Conservation (phyloP, 2,329 filamentous ascomycete species). For the Hymenotorrendiella dingleyae region DNA sequence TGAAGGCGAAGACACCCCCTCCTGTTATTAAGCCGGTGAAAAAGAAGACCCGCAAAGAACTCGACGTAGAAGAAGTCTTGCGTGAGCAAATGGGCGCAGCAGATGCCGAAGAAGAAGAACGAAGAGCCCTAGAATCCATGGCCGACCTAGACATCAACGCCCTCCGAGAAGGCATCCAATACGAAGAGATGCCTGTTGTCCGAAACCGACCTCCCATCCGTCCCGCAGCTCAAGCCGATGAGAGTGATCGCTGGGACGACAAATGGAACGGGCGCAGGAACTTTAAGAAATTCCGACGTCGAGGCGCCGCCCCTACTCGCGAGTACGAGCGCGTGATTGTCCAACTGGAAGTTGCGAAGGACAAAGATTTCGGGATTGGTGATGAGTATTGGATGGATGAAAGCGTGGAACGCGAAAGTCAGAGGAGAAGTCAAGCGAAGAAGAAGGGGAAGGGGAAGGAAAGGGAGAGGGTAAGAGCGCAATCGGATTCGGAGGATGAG, state of each 20-base stretch:
- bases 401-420: constrained; percentile 30
- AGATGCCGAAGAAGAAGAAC: constrained; percentile 47
- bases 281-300: constrained; percentile 78
- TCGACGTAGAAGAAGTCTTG: constrained; percentile 59
- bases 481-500: neutral
- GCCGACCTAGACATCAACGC: constrained; percentile 64
- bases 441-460: constrained; percentile 28
- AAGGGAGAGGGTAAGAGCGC: constrained; percentile 10
- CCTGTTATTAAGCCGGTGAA: constrained; percentile 6
- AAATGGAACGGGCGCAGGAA: constrained; percentile 93
- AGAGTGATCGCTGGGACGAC: constrained; percentile 69
- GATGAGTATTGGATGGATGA: constrained; percentile 48
- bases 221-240: constrained; percentile 30
- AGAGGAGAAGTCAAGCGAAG: constrained; percentile 22
- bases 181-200: constrained; percentile 69
- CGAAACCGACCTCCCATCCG: constrained; percentile 27
- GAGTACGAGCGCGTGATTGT: constrained; percentile 43
- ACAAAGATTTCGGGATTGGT: constrained; percentile 51
- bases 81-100: constrained; percentile 60
- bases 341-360: constrained; percentile 53
- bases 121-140: constrained; percentile 50
- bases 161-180: constrained; percentile 66
- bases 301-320: constrained; percentile 41
- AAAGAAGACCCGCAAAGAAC: constrained; percentile 44
- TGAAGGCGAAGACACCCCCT: constrained; percentile 21